Conservation (phyloP, 1,284 basidiomycete species). For the Trichosporon sp. region DNA sequence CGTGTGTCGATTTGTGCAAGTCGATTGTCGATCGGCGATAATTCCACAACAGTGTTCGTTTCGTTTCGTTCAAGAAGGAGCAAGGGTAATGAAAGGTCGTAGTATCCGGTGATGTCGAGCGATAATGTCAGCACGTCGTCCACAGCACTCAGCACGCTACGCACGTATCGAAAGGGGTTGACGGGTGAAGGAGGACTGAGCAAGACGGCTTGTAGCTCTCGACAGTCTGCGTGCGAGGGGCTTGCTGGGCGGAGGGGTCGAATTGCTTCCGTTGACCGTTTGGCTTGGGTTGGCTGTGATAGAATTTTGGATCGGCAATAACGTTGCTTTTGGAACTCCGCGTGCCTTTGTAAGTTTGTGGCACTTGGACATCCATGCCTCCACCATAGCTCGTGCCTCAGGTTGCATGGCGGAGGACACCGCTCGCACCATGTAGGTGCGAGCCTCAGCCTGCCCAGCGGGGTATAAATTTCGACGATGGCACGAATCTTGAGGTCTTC, state of each 20-base stretch:
- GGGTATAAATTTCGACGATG: not conserved
- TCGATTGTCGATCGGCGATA: constrained; percentile 26
- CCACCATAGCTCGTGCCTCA: not conserved
- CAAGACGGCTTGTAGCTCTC: not conserved
- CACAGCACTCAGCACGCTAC: not conserved
- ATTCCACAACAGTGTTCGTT: not conserved
- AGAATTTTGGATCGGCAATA: constrained; percentile 13
- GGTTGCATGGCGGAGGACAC: too few relatives aligned
- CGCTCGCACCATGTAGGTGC: not conserved
- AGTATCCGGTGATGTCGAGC: not conserved
- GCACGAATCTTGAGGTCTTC: not conserved
- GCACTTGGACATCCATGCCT: not conserved
- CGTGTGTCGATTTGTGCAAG: not conserved
- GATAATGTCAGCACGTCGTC: constrained; percentile 9
- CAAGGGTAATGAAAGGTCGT: not conserved
- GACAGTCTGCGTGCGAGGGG: not conserved
- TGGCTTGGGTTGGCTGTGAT: not conserved
- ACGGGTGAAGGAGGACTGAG: constrained; percentile 16
- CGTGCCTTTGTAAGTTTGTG: not conserved
- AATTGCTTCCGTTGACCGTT: not conserved
- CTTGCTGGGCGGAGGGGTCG: not conserved
- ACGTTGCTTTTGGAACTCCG: not conserved
- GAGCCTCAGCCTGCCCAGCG: not conserved
- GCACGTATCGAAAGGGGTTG: constrained; percentile 14
- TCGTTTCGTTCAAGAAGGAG: not conserved